Percentiles rank a stretch among this genome's conserved stretches.
phyloP scores from a whole-genome alignment of 2,329 filamentous ascomycete genomes.

The Colletotrichum sp. region DNA sequence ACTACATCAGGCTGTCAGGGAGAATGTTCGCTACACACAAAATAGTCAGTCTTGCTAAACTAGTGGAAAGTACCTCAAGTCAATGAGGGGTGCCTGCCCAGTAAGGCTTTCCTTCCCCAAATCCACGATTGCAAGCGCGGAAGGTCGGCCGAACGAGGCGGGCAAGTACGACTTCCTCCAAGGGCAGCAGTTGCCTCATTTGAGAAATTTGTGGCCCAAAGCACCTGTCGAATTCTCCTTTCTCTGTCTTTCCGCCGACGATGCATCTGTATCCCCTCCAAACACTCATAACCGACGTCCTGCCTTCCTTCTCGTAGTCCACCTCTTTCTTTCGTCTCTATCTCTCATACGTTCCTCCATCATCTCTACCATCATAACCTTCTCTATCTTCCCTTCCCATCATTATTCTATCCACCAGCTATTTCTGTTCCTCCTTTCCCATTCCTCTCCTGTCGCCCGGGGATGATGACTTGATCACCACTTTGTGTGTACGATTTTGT shows the following conservation, averaged over 20 bases:
- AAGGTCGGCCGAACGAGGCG: background rate
- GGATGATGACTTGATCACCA: background rate
- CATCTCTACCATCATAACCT: background rate
- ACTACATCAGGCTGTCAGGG: background rate
- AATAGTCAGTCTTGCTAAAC: background rate
- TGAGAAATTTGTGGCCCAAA: background rate
- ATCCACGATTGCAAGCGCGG: background rate
- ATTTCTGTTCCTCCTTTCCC: background rate
- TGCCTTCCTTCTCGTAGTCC: background rate
- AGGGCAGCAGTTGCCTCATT: background rate
- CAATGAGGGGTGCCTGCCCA: background rate
- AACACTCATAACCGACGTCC: background rate
- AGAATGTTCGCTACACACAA: background rate
- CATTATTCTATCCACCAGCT: background rate
- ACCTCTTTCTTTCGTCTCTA: background rate
- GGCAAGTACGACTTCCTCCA: background rate
- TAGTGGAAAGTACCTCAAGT: background rate
- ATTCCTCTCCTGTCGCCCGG: background rate
- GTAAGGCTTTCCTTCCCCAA: background rate
- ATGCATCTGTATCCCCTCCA: background rate
- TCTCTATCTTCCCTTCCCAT: background rate
- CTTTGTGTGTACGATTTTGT: background rate
- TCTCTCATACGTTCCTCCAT: background rate
- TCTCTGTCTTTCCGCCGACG: background rate
- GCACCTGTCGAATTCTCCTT: background rate